These are phyloP conservation scores for Fusarium sp. DNA, from an alignment of 2,329 filamentous ascomycete species.

Conservation along the genomic window DNA sequence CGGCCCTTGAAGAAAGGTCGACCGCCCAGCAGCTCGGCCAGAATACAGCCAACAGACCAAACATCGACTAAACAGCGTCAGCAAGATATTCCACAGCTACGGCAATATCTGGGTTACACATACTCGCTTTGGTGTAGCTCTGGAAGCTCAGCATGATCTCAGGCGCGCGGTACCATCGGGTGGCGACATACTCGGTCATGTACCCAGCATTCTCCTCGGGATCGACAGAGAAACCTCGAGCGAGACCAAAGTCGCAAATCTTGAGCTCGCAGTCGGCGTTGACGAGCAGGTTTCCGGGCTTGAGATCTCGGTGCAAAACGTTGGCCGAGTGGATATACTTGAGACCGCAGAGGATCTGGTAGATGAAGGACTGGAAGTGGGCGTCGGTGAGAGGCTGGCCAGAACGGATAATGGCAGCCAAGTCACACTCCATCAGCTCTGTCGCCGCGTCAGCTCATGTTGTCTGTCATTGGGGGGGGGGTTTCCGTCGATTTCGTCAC, in stretches of 20 bases:
- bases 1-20: constrained; percentile 99
- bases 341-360: constrained; percentile 97
- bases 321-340: constrained; percentile 99
- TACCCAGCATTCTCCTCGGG: constrained; percentile 98
- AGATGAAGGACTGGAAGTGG: constrained; percentile 99
- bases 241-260: constrained; percentile 97
- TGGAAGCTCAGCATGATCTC: constrained; percentile 99
- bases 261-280: constrained; percentile 99
- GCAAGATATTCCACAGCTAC: neutral
- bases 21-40: constrained; percentile 93
- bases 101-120: constrained; percentile 53
- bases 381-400: constrained; percentile 97
- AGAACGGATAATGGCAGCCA: constrained; percentile 96
- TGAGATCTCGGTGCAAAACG: constrained; percentile 94
- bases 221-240: constrained; percentile 94
- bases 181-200: constrained; percentile 99
- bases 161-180: constrained; percentile 91
- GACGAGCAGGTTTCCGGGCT: constrained; percentile 95
- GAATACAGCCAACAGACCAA: constrained; percentile 98
- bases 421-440: constrained; percentile 99
- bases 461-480: neutral
- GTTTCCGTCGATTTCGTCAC: constrained; percentile 42
- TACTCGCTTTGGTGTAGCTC: constrained; percentile 99
- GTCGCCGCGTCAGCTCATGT: constrained; percentile 35
- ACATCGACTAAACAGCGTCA: constrained; percentile 80